Conservation (phyloP, 306 rosid species). For the Betula pendula region DNA sequence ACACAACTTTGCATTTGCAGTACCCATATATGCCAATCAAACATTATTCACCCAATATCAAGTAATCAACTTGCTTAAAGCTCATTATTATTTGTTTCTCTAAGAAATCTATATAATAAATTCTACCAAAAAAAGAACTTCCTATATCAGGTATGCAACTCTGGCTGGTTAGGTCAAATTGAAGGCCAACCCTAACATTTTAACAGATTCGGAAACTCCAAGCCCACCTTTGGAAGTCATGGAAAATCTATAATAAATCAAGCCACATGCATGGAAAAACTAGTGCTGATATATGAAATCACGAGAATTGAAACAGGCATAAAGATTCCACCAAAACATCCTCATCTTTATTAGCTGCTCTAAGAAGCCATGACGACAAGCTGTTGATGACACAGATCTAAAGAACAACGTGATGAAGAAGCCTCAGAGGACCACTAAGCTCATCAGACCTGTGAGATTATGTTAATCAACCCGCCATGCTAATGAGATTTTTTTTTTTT, state of each 20-base stretch:
- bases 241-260: background rate
- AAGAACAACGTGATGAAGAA: background rate
- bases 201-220: background rate
- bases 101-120: background rate
- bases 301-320: background rate
- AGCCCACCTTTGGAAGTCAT: background rate
- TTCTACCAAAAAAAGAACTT: background rate
- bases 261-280: background rate
- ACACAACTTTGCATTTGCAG: conserved; percentile 4
- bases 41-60: background rate
- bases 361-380: background rate
- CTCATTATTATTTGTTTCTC: background rate
- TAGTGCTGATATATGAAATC: background rate
- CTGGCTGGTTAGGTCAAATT: background rate
- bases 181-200: conserved; percentile 1
- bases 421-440: background rate
- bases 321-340: background rate
- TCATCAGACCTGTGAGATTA: background rate
- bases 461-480: background rate
- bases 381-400: background rate
- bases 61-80: background rate
- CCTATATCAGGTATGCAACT: conserved; percentile 4
- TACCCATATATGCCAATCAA: background rate
- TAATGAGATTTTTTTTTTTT: background rate
- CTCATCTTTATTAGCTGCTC: background rate